Conservation (phyloP, 83 land plant species). For the Picea abies region DNA sequence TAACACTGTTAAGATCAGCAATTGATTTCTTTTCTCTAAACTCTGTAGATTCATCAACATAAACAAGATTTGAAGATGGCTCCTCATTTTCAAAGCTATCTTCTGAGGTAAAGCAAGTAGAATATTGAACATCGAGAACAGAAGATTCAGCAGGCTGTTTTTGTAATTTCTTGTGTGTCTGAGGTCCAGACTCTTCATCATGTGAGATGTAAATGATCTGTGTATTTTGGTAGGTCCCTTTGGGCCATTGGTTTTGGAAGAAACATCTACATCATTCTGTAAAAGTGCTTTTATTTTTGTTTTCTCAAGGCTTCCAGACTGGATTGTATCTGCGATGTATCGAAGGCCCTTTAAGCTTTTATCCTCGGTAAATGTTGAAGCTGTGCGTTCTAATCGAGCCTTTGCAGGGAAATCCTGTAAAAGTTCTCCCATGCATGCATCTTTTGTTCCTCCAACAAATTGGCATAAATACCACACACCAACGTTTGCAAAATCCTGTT, state of each 20-base stretch:
- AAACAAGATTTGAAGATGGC: background rate
- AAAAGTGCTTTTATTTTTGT: constrained; percentile 3
- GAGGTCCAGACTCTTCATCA: too few relatives aligned
- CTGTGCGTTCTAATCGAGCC: background rate
- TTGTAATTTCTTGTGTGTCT: background rate
- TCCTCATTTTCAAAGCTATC: background rate
- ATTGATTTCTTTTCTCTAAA: background rate
- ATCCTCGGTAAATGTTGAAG: background rate
- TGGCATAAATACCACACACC: constrained; percentile 26
- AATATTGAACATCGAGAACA: background rate
- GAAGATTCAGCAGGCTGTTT: background rate
- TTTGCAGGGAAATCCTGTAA: constrained; percentile 12
- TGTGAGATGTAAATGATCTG: too few relatives aligned
- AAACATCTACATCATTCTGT: too few relatives aligned
- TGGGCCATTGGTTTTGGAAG: too few relatives aligned
- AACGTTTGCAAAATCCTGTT: constrained; percentile 33
- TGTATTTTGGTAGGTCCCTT: too few relatives aligned
- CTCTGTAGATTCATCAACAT: background rate
- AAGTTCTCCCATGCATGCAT: constrained; percentile 14
- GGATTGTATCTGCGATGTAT: constrained; percentile 31
- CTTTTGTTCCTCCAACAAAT: constrained; percentile 12
- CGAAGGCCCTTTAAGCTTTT: constrained; percentile 33
- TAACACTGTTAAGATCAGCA: background rate
- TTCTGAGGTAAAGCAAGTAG: background rate
- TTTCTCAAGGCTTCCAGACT: constrained; percentile 4